Base-by-base conservation (phyloP, 2,329 filamentous ascomycete genomes). In the Botrytis pseudocinerea region DNA sequence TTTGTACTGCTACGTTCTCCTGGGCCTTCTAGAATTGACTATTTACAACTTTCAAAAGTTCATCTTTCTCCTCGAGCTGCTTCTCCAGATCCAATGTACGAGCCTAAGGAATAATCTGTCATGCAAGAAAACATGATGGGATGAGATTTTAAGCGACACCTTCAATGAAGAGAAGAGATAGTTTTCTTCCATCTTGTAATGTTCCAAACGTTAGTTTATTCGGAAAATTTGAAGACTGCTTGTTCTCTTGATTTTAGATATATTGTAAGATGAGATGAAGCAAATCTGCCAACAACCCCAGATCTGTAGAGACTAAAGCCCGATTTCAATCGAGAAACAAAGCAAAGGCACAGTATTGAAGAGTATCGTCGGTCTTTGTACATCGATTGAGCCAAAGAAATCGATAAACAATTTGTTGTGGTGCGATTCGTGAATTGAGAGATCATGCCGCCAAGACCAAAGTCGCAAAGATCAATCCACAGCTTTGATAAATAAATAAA, bases 401-500 rank as follows among this genome's bases (percentile, higher is more conserved):
- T 18, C 20, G 4, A 22, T 20, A 60, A 22, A 5, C 18, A 35
- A 35, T 25, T 25, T 14, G 2, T 20, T 10, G 32, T 28, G 6
- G 2, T 28, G 14, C 2, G n/a, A 32, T 35, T 60, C 9, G 0
- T 32, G 57, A 60, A 1, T 35, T 35, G 20, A 32, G 57, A 35
- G 4, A 54, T 8, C 8, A 54, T 54, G 6, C 5, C 2, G 1
- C 14, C 25, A 8, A 18, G 51, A 18, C 2, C 25, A 2, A 28
- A 16, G 14, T 54, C 51, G n/a, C 51, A 54, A 25, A 54, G 5
- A 54, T 28, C 14, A 8, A 60, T 22, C 8, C 28, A 18, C 18
- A 28, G 4, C 8, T 8, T 0, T 16, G 25, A 28, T 28, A 3
- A 18, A 54, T 18, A 1, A 18, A 28, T 18, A 0, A 0, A n/a